Evolutionary conservation across 1,284 basidiomycete genomes (phyloP).

Genomic region (Cutaneotrichosporon sp.): DNA sequence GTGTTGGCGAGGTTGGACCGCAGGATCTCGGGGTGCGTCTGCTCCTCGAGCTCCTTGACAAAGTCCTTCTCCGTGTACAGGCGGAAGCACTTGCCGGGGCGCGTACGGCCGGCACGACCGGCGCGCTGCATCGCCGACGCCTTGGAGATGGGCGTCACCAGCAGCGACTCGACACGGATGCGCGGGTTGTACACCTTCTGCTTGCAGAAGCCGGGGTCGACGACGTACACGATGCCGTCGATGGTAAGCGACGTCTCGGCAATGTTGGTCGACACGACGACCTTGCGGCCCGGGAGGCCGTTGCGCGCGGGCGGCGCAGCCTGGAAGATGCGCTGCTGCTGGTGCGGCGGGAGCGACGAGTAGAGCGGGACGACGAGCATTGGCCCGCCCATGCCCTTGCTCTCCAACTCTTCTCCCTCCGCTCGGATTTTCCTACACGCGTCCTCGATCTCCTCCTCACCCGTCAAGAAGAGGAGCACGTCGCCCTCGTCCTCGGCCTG

Average conservation of each 20-base stretch:
- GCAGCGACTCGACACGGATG: slow-evolving; percentile 90
- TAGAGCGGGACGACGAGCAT: slow-evolving; percentile 88
- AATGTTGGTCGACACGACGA: slow-evolving; percentile 95
- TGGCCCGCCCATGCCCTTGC: slow-evolving; percentile 76
- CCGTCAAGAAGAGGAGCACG: slow-evolving; percentile 91
- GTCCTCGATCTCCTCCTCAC: slow-evolving; percentile 98
- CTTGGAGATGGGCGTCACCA: slow-evolving; percentile 95
- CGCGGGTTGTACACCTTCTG: slow-evolving; percentile 97
- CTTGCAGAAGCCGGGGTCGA: slow-evolving; percentile 96
- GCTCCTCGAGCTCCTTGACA: slow-evolving; percentile 90
- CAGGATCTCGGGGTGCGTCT: slow-evolving; percentile 95
- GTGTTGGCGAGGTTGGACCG: slow-evolving; percentile 91
- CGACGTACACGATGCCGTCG: slow-evolving; percentile 98
- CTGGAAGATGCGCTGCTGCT: slow-evolving; percentile 96
- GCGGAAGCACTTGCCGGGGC: slow-evolving; percentile 96
- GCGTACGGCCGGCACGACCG: slow-evolving; percentile 91
- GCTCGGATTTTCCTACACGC: slow-evolving; percentile 90
- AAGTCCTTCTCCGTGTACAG: slow-evolving; percentile 98
- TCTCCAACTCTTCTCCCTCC: slow-evolving; percentile 77
- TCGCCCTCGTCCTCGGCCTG: slow-evolving; percentile 94
- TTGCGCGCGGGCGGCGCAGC: slow-evolving; percentile 63
- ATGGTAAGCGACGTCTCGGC: slow-evolving; percentile 98
- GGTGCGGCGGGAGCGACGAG: slow-evolving; percentile 86
- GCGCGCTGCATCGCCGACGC: slow-evolving; percentile 95
- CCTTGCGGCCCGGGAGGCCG: slow-evolving; percentile 85